Evolutionary conservation across 108 stramenopile genomes (phyloP), one percentile per base, ranked within the genome.

Genomic region (Skeletonema costatum): DNA sequence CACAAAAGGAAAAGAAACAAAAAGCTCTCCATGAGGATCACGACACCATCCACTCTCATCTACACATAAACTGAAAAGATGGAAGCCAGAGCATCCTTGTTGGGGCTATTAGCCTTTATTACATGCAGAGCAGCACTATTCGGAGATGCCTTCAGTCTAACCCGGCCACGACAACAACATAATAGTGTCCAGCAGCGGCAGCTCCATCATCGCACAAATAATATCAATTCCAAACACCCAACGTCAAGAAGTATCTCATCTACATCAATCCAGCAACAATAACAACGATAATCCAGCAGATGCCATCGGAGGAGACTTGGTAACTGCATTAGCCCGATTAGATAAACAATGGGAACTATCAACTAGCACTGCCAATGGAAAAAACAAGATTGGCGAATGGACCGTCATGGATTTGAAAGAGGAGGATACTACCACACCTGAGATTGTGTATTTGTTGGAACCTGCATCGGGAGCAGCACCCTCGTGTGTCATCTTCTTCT

Each of bases 401-500:
- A 83, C 82, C 35, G 77, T 88, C 63, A 59, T 91, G 9, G 51
- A 88, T 41, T 60, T 90, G 29, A 77, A 78, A 16, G 62, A 73
- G 16, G 78, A 75, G n/a, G 82, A 87, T n/a, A 41, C 70, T 60
- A 41, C 76, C 21, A 21, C 48, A n/a, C 39, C 72, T 21, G 78
- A 72, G 86, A 72, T 86, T 63, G 93, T 94, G 1, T 94, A 91
- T 64, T 83, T 90, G 3, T 51, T 94, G 42, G 91, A 94, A 82
- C 93, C 93, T 48, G 68, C 89, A 4, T 71, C 68, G 6, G 81
- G 63, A 10, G 60, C 80, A 0, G 82, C 73, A 42, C 93, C 93
- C 8, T 92, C 91, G 10, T 90, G 88, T 66, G 42, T 91, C 1
- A 91, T 95, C 74, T 86, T 92, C 38, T 95, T 95, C 67, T 70